Evolutionary conservation across 805 yeast species (phyloP).

Genomic region (Metschnikowia shivogae): DNA sequence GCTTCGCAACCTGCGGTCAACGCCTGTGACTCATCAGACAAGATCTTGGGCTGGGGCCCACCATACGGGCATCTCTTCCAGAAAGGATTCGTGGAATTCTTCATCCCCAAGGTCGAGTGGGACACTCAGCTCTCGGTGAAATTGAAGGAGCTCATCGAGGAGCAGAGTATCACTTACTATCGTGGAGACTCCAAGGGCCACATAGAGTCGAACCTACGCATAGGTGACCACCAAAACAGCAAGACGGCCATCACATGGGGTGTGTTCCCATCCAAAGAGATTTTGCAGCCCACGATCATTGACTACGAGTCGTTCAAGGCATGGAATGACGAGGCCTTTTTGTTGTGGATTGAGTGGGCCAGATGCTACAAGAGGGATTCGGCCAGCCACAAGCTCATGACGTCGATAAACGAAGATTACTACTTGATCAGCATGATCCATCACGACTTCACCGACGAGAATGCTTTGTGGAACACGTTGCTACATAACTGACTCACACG

Average conservation of each 20-base stretch:
- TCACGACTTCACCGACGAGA: constrained; percentile 73
- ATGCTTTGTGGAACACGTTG: constrained; percentile 72
- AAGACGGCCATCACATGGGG: constrained; percentile 97
- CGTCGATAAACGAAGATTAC: constrained; percentile 56
- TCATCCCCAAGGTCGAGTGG: constrained; percentile 75
- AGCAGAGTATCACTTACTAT: constrained; percentile 65
- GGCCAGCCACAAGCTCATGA: constrained; percentile 57
- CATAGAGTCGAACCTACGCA: constrained; percentile 58
- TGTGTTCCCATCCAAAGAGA: constrained; percentile 85
- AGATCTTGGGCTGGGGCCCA: constrained; percentile 98
- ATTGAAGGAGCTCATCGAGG: constrained; percentile 34
- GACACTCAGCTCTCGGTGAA: constrained; percentile 47
- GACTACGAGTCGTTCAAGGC: constrained; percentile 91
- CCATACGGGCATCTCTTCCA: constrained; percentile 83
- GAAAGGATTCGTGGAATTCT: constrained; percentile 83
- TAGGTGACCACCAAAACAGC: constrained; percentile 30
- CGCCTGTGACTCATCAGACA: constrained; percentile 73
- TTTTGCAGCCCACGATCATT: constrained; percentile 86
- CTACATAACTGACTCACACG: constrained; percentile 29
- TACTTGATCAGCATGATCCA: constrained; percentile 81
- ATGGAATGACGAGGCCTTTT: constrained; percentile 94
- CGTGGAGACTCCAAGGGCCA: constrained; percentile 59
- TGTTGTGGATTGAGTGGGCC: constrained; percentile 91
- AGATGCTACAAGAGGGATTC: constrained; percentile 62
- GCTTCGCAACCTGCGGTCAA: constrained; percentile 96